Conservation (phyloP, 2,329 filamentous ascomycete genomes). For the Hymenoscyphus albidus region DNA sequence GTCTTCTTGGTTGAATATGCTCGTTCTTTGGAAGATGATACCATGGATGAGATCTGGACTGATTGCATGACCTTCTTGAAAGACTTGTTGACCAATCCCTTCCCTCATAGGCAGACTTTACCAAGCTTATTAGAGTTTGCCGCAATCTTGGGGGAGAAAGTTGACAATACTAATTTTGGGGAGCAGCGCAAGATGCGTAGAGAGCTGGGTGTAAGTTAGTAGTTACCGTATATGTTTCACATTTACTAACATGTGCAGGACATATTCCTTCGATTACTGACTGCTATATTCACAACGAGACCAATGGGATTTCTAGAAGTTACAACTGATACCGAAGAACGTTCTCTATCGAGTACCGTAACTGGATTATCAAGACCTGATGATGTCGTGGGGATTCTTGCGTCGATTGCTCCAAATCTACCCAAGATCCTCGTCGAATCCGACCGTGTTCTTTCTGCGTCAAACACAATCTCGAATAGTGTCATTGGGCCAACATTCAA, state of each 20-base stretch:
- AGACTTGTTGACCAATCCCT: slow-evolving; percentile 87
- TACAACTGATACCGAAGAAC: slow-evolving; percentile 40
- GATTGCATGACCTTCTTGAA: slow-evolving; percentile 89
- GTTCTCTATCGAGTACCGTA: slow-evolving; percentile 28
- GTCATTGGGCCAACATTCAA: slow-evolving; percentile 79
- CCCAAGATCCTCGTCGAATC: slow-evolving; percentile 79
- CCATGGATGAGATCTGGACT: slow-evolving; percentile 96
- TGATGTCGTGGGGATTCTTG: slow-evolving; percentile 77
- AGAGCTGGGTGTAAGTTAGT: slow-evolving; percentile 70
- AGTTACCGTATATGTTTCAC: background rate
- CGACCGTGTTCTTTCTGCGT: slow-evolving; percentile 76
- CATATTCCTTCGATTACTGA: slow-evolving; percentile 79
- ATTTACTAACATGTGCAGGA: slow-evolving; percentile 55
- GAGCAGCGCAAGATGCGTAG: slow-evolving; percentile 89
- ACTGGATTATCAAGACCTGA: slow-evolving; percentile 49
- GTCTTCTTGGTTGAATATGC: slow-evolving; percentile 90
- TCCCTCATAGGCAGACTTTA: slow-evolving; percentile 88
- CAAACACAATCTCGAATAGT: slow-evolving; percentile 76
- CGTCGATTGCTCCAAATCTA: slow-evolving; percentile 73
- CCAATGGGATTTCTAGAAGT: slow-evolving; percentile 70
- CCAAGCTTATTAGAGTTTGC: slow-evolving; percentile 85
- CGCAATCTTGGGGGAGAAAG: slow-evolving; percentile 85
- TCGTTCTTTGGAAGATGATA: slow-evolving; percentile 86
- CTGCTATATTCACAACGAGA: slow-evolving; percentile 89
- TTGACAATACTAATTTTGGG: slow-evolving; percentile 96